These are phyloP conservation scores for Canariomyces notabilis DNA, from an alignment of 2,329 filamentous ascomycete genomes.

Conservation along the genomic window DNA sequence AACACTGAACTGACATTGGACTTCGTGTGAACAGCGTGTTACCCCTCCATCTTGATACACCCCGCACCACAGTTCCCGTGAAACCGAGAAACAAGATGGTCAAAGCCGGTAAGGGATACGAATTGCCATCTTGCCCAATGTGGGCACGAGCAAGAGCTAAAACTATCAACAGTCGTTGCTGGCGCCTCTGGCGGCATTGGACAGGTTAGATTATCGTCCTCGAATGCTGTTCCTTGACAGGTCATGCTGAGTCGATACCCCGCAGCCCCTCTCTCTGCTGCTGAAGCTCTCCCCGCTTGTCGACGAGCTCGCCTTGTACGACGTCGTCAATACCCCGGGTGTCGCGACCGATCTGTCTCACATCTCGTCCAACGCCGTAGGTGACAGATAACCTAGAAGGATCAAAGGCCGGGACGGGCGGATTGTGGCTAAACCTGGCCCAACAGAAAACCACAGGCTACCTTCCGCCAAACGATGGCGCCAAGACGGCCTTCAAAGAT, in stretches of 20 bases:
- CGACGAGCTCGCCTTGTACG: conserved; percentile 92
- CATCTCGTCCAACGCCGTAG: conserved; percentile 83
- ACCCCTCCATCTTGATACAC: conserved; percentile 7
- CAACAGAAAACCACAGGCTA: conserved; percentile 77
- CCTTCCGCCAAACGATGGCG: conserved; percentile 78
- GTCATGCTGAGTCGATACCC: conserved; percentile 19
- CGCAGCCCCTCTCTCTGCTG: conserved; percentile 88
- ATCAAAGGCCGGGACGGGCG: not conserved
- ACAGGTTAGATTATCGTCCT: conserved; percentile 63
- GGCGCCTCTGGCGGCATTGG: conserved; percentile 98
- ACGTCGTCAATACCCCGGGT: conserved; percentile 98
- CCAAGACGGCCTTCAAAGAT: conserved; percentile 83
- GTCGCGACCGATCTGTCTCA: conserved; percentile 95
- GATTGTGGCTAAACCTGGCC: conserved; percentile 6
- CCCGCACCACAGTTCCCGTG: conserved; percentile 1
- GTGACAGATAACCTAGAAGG: conserved; percentile 24
- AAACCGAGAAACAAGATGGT: conserved; percentile 31
- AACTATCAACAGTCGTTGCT: conserved; percentile 61
- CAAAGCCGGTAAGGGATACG: conserved; percentile 32
- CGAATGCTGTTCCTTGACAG: not conserved
- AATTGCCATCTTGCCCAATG: not conserved
- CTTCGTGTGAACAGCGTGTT: not conserved
- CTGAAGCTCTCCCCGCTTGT: conserved; percentile 86
- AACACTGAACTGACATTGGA: conserved; percentile 8
- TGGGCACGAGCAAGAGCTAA: conserved; percentile 18